Percentiles rank a stretch among this genome's conserved stretches.
These are phyloP conservation scores for Cenchrus fungigraminus DNA, from an alignment of 176 grass and related monocot genomes.

Conservation along the genomic window DNA sequence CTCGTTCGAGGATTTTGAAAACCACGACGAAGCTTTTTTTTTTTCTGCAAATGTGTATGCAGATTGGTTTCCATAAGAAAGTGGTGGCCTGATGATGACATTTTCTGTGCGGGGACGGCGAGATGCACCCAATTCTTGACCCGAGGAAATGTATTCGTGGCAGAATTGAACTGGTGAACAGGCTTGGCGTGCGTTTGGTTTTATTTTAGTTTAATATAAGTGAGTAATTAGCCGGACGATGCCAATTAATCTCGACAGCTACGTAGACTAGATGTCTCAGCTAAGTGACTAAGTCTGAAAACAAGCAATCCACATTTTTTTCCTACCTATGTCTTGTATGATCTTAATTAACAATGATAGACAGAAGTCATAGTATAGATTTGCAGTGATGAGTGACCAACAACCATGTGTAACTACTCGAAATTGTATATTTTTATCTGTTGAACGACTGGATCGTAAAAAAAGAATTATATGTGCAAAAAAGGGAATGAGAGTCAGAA, in stretches of 20 bases:
- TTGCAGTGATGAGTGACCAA: too few relatives aligned
- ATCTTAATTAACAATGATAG: background rate
- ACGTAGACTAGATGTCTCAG: background rate
- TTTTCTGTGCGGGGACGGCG: background rate
- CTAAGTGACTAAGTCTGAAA: background rate
- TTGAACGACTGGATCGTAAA: background rate
- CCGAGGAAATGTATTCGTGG: background rate
- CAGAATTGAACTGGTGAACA: background rate
- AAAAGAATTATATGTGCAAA: background rate
- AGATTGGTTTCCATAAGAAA: background rate
- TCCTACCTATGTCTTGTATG: background rate
- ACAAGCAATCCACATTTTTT: background rate
- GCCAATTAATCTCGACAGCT: background rate
- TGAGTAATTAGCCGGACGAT: background rate
- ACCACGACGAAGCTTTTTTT: background rate
- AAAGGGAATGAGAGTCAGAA: slow-evolving; percentile 4
- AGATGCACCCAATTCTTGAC: slow-evolving; percentile 13
- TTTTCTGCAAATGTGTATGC: background rate
- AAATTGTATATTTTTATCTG: background rate
- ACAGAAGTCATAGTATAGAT: too few relatives aligned
- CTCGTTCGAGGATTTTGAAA: background rate
- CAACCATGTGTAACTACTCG: too few relatives aligned
- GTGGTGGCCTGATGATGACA: background rate
- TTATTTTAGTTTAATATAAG: background rate
- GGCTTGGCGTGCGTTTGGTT: background rate